Evolutionary conservation across 805 yeast species (phyloP), one percentile per base, ranked within the genome.

Genomic region (Wickerhamiella galacta): DNA sequence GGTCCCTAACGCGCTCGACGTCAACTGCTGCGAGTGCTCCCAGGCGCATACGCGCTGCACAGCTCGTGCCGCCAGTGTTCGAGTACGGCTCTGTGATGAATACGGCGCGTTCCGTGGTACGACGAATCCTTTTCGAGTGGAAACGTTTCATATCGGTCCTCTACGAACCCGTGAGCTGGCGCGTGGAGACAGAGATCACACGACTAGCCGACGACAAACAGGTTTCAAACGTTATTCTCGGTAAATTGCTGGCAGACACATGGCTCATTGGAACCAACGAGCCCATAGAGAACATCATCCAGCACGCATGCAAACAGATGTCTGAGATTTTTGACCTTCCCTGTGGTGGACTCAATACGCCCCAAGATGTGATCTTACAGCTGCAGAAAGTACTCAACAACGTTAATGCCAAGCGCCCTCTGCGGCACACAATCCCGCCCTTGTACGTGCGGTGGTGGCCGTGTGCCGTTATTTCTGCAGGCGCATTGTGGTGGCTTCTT

Each of bases 371-470:
- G 4, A 21, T 43, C 30, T 28, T 24, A 1, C 25, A 30, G 8
- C 26, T 45, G 25, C 48, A 44, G 34, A 14, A 14, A 8, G 27
- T 43, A 27, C 39, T 46, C 6, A 36, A 39, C 28, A 14, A 25
- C 21, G 31, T 23, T 16, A 33, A 36, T 18, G 16, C 17, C 3
- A 9, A 3, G 32, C 30, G 32, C 4, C 25, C 11, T 6, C 9
- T 18, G 2, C 12, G 12, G 9, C 26, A 31, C 15, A 16, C 27
- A 11, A 20, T 43, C 4, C 51, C 51, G 2, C 20, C 41, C 3
- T 7, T 27, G 6, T 23, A 59, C 2, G 53, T 60, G 2, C 62
- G 80, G 34, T 70, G 72, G 52, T 83, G 93, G 94, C 80, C 85
- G 1, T 36, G 66, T 0, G 38, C 68, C 1, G 37, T 64, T 0